Base-by-base conservation (phyloP, 108 stramenopile genomes). In the Nitzschia sp. region DNA sequence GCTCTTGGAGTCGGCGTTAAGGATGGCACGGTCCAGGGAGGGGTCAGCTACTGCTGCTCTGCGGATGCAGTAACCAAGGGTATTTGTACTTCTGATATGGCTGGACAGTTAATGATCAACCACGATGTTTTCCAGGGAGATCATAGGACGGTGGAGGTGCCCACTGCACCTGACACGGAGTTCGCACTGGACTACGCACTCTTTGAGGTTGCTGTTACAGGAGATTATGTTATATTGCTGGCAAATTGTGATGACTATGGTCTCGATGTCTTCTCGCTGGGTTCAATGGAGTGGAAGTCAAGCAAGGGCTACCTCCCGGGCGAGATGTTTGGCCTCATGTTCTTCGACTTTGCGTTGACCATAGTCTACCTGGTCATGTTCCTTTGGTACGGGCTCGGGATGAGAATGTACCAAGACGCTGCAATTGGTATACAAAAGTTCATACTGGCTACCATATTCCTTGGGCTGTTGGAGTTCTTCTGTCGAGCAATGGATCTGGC, bases 251-350 rank as follows among this genome's bases (percentile, higher is more conserved):
- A 87, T 56, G 85, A 85, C 35, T 59, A 75, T 30, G 90, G 90
- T 19, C 53, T 85, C 4, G 77, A 79, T 65, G 61, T 89, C 18
- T 57, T 79, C 15, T 77, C 85, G 9, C 46, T 79, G n/a, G 90
- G 90, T n/a, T 28, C 75, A 48, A 89, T 89, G 66, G 72, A 81
- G 23, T 89, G 82, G 83, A 83, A 79, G 35, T 81, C 82, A 23
- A 78, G 58, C 3, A 75, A 79, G 53, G 90, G 90, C 60, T 89
- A 83, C 31, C 74, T 91, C 4, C 87, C 90, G 0, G 90, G 87
- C 15, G 84, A 92, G 58, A 66, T 92, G 51, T 89, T 85, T 65
- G 88, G 82, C n/a, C 82, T 89, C 29, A 88, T 88, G 90, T 75
- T 85, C 64, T 92, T 87, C 68, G 85, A 81, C 68, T 60, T 64